Evolutionary conservation across 2,329 filamentous ascomycete species (phyloP), one percentile per base, ranked within the genome.

Genomic region (Xylariaceae sp.): DNA sequence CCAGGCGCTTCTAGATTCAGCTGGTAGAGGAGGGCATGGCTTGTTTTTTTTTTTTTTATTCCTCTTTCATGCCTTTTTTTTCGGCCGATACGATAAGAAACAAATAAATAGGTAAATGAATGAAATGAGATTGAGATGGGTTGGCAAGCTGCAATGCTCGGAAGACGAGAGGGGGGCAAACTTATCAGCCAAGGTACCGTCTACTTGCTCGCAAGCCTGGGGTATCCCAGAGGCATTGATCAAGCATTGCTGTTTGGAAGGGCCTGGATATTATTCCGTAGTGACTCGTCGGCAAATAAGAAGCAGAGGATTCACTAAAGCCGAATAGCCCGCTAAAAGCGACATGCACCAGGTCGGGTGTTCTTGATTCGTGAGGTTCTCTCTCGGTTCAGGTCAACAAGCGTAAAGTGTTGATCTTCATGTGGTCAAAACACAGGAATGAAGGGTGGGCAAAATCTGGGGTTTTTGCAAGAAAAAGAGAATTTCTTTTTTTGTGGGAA

Each of bases 1-100:
- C 42, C 49, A 55, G 59, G 15, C 52, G 48, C 34, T 61, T 61
- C 53, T 54, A 42, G 49, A 51, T 59, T 13, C 13, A 13, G 37
- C 37, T 42, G 9, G 11, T 42, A 9, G 37, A 30, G 23, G 23
- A 30, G 23, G 23, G 23, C 23, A 30, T 30, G 53, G 35, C 11
- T 13, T 1, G 39, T 23, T 15, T 37, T 51, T 34, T 51, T 4
- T 3, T 35, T 15, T 15, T 51, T 23, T 10, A 4, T 35, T 52
- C 10, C 6, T 37, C 17, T 50, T 34, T 11, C n/a, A 6, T 42
- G 5, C 9, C 42, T n/a, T 45, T 45, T 15, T 45, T n/a, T 13
- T n/a, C 45, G 42, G 49, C 47, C 13, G 49, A 30, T 49, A n/a
- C 48, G 53, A 15, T n/a, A 53, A 53, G 44, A 48, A 47, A 58